These are phyloP conservation scores for Trichoderma pleuroti DNA, from an alignment of 2,329 filamentous ascomycete genomes.

Conservation along the genomic window DNA sequence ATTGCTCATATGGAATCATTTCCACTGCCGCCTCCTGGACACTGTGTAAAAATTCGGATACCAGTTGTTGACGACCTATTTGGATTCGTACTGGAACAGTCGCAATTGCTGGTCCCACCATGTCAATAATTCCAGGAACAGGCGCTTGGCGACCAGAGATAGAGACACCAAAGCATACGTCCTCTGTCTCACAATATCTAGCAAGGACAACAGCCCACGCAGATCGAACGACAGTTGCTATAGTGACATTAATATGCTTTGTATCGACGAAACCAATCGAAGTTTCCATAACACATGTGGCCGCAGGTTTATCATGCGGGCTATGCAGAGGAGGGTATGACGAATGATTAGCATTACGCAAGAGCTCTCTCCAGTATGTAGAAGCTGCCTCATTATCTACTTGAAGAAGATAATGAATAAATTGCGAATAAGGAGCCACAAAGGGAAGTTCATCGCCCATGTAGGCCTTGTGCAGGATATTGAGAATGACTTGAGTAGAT, in stretches of 20 bases:
- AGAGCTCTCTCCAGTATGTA: background rate
- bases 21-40: background rate
- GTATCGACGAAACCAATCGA: background rate
- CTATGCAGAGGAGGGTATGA: background rate
- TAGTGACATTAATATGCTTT: slow-evolving; percentile 4
- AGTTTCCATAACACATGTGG: background rate
- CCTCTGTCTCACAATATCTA: slow-evolving; percentile 31
- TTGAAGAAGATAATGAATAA: slow-evolving; percentile 2
- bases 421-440: background rate
- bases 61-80: background rate
- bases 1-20: background rate
- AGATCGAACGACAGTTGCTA: slow-evolving; percentile 15
- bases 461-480: background rate
- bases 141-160: slow-evolving; percentile 24
- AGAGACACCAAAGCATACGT: slow-evolving; percentile 24
- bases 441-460: background rate
- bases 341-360: background rate
- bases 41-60: background rate
- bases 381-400: background rate
- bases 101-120: slow-evolving; percentile 24
- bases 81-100: slow-evolving; percentile 20
- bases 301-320: background rate
- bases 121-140: slow-evolving; percentile 20
- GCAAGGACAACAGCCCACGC: slow-evolving; percentile 27
- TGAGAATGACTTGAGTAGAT: background rate